phyloP scores from a whole-genome alignment of 176 grass and related monocot species.

The Oryza australiensis region DNA sequence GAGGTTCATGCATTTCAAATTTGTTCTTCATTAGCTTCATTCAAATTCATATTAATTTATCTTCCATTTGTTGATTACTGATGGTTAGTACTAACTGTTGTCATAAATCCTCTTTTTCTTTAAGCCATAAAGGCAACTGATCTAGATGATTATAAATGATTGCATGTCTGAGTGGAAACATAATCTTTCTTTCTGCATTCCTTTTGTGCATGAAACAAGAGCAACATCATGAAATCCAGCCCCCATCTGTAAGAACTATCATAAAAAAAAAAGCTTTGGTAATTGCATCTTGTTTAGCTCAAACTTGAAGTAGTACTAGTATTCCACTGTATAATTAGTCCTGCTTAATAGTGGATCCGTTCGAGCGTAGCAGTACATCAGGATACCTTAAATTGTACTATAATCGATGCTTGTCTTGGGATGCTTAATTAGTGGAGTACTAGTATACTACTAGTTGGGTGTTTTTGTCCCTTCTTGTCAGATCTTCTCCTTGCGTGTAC shows the following conservation, averaged over 20 bases:
- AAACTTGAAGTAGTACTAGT: neutral
- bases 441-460: too few species aligned
- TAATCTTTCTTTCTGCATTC: neutral
- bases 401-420: slow-evolving; percentile 14
- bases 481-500: slow-evolving; percentile 14
- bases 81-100: neutral
- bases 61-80: neutral
- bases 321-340: too few species aligned
- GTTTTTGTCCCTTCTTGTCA: slow-evolving; percentile 35
- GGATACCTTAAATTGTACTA: slow-evolving; percentile 28
- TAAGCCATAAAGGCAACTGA: neutral
- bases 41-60: neutral
- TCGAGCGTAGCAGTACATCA: neutral
- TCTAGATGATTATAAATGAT: neutral
- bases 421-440: slow-evolving; percentile 20
- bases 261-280: neutral
- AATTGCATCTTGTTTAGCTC: neutral
- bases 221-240: neutral
- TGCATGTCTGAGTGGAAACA: slow-evolving; percentile 10
- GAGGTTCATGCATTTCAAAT: neutral
- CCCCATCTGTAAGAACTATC: neutral
- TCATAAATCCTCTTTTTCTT: neutral
- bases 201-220: neutral
- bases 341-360: too few species aligned
- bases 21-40: neutral